These are phyloP conservation scores for Trypanosoma vivax DNA, from an alignment of 208 protist genomes.

Conservation along the genomic window DNA sequence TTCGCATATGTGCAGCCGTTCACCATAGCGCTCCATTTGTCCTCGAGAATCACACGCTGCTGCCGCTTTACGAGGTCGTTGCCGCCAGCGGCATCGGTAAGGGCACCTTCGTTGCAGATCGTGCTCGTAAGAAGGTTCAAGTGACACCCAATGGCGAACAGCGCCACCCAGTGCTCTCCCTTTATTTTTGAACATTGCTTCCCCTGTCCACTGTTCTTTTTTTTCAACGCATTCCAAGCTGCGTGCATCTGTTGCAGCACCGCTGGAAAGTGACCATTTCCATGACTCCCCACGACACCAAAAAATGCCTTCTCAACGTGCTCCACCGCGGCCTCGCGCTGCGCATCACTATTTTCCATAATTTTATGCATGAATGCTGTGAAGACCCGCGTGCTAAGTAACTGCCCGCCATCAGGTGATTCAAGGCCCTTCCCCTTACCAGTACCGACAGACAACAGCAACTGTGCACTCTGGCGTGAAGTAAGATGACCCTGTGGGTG, in stretches of 20 bases:
- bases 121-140: constrained; percentile 40
- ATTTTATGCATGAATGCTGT: constrained; percentile 24
- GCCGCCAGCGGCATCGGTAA: not conserved
- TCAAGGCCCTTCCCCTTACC: not conserved
- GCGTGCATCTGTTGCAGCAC: constrained; percentile 45
- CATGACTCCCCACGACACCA: constrained; percentile 35
- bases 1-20: constrained; percentile 23
- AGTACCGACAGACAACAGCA: not conserved
- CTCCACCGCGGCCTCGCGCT: constrained; percentile 20
- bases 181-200: constrained; percentile 9
- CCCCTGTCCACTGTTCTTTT: constrained; percentile 1
- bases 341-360: constrained; percentile 9
- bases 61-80: not conserved
- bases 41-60: constrained; percentile 1
- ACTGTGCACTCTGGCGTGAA: not conserved
- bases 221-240: constrained; percentile 34
- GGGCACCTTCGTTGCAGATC: constrained; percentile 4
- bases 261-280: constrained; percentile 23
- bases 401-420: no score
- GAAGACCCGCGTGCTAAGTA: constrained; percentile 22
- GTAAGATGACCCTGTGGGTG: no score
- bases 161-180: constrained; percentile 53
- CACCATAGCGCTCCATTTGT: constrained; percentile 12
- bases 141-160: constrained; percentile 56
- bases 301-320: constrained; percentile 51